These are phyloP conservation scores for Avicennia marina DNA, from an alignment of 257 asterid species.

Conservation along the genomic window DNA sequence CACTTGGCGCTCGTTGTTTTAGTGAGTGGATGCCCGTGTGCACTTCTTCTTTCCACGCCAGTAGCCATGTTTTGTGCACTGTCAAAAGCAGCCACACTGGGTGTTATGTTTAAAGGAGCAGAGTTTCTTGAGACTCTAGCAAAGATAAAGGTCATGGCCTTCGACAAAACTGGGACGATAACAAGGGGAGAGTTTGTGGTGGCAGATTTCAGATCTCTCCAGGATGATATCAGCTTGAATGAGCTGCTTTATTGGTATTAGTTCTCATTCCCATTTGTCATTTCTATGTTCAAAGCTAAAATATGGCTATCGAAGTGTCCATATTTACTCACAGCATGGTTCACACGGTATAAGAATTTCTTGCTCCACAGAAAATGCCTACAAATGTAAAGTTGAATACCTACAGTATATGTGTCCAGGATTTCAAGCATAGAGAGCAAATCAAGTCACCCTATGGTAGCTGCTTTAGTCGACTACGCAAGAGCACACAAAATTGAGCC, in stretches of 20 bases:
- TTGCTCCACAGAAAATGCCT: no score
- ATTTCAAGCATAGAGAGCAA: conserved; percentile 87
- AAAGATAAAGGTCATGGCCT: conserved; percentile 61
- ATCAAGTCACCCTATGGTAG: conserved; percentile 89
- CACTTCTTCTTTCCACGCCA: conserved; percentile 83
- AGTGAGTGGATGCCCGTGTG: conserved; percentile 91
- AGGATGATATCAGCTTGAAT: conserved; percentile 33
- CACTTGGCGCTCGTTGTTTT: conserved; percentile 74
- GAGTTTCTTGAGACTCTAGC: conserved; percentile 77
- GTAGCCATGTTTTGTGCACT: conserved; percentile 88
- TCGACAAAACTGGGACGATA: conserved; percentile 90
- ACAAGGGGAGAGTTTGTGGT: conserved; percentile 81
- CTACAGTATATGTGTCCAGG: conserved; percentile 29
- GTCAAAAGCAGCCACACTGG: conserved; percentile 71
- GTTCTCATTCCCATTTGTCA: neutral
- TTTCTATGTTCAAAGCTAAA: neutral
- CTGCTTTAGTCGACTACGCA: conserved; percentile 61
- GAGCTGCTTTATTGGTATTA: conserved; percentile 59
- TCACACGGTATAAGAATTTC: no score
- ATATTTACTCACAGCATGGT: no score
- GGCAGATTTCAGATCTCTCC: conserved; percentile 50
- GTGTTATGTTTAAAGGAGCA: conserved; percentile 80
- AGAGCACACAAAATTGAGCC: conserved; percentile 42
- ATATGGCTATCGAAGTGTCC: no score
- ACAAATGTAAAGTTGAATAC: no score